phyloP scores from a whole-genome alignment of 2,329 filamentous ascomycete species.

The Tricladium varicosporioides region DNA sequence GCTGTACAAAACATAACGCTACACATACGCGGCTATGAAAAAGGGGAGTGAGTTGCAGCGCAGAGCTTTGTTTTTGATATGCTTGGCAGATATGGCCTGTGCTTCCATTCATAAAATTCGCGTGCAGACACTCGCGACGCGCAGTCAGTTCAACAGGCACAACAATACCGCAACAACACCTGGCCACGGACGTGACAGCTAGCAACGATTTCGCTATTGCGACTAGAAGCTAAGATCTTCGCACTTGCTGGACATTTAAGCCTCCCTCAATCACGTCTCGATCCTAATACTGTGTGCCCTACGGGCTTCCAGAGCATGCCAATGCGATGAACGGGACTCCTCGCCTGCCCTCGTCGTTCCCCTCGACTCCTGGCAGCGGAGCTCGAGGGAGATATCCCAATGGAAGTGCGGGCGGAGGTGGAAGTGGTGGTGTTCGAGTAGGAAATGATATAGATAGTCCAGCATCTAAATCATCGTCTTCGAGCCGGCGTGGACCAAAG shows the following conservation, averaged over 20 bases:
- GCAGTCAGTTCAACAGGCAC: neutral
- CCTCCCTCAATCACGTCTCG: neutral
- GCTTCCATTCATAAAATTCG: neutral
- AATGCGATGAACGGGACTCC: conserved; percentile 81
- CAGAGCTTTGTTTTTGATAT: neutral
- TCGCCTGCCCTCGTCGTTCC: conserved; percentile 78
- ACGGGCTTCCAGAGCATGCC: conserved; percentile 31
- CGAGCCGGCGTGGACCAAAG: conserved; percentile 21
- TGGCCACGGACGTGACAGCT: neutral
- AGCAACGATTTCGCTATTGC: too few species aligned
- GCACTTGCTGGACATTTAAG: neutral
- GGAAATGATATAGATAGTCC: conserved; percentile 22
- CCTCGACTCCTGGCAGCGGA: conserved; percentile 63
- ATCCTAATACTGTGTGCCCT: neutral
- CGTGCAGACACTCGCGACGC: neutral
- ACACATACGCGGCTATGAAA: neutral
- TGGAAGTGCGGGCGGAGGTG: neutral
- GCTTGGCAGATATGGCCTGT: neutral
- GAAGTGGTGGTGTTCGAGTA: conserved; percentile 23
- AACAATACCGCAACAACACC: neutral
- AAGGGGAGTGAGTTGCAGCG: neutral
- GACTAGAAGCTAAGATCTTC: too few species aligned
- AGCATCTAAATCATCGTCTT: conserved; percentile 29
- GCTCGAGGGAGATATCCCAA: neutral
- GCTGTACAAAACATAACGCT: too few species aligned